A percentile compares a stretch with the other conserved stretches of the same genome.
phyloP scores from a whole-genome alignment of 768 basidiomycete species.

The Termitomyces sp. region DNA sequence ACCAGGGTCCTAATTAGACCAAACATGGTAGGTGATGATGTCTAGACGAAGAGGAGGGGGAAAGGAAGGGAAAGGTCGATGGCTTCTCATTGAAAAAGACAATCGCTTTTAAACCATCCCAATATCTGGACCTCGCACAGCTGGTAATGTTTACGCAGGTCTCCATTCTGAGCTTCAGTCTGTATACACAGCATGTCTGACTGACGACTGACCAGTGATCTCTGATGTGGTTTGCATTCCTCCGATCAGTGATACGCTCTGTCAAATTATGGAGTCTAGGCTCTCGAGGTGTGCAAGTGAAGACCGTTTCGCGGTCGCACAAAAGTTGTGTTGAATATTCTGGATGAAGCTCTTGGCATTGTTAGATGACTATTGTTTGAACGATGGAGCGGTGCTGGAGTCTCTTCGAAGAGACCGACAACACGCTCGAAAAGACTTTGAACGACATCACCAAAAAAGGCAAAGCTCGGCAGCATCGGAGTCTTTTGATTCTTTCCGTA shows the following conservation, averaged over 20 bases:
- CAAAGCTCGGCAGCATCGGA: too few species aligned
- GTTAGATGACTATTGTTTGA: neutral
- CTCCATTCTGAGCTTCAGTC: neutral
- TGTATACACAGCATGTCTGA: neutral
- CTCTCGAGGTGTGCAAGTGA: too few species aligned
- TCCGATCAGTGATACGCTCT: neutral
- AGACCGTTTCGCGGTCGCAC: too few species aligned
- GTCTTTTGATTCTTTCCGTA: neutral
- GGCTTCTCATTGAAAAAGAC: neutral
- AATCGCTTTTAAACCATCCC: neutral
- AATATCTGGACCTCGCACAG: too few species aligned
- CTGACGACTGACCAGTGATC: neutral
- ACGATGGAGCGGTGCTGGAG: neutral
- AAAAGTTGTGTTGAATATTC: neutral
- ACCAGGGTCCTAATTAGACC: too few species aligned
- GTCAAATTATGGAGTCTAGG: neutral
- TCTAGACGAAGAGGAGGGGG: too few species aligned
- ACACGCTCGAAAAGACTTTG: too few species aligned
- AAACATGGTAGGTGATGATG: too few species aligned
- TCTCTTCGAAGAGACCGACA: neutral
- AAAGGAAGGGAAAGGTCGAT: too few species aligned
- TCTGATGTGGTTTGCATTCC: neutral
- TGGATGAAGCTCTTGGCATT: neutral
- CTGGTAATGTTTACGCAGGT: neutral
- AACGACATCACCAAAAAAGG: neutral